Evolutionary conservation across 1,284 basidiomycete species (phyloP), one percentile per base, ranked within the genome.

Genomic region (Ustilago cynodontis): DNA sequence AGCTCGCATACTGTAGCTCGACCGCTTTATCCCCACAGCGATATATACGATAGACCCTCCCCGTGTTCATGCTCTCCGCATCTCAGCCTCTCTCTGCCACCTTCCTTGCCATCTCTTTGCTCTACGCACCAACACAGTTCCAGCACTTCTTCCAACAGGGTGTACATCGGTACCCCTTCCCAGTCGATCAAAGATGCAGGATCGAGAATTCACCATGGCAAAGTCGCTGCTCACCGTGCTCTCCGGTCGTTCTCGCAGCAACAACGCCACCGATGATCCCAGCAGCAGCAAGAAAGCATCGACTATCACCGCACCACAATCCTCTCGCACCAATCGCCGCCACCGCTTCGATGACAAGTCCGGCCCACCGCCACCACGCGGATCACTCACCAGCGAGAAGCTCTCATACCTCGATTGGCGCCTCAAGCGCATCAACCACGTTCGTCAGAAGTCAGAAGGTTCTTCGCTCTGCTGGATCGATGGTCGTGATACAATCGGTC

Each of bases 381-480:
- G 75, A 24, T 71, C 75, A 24, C 61, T 78, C 41, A 78, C 70
- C 14, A 18, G 16, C 45, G 75, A 78, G 3, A 78, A 78, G 71
- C 75, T 78, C 22, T 55, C 67, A 16, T 78, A 78, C 62, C 75
- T 78, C 55, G 75, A 78, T 41, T 78, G 75, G 75, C 67, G 75
- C 24, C 59, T 78, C 35, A 61, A 67, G 53, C 67, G 71, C n/a
- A 78, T 78, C 65, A 73, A 71, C 41, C 29, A 60, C 6, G 52
- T 66, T 2, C 66, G 75, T 28, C 58, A 53, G 16, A 56, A 59
- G 41, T 77, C 67, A 31, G 75, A 74, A 49, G 33, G 54, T 33
- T 71, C 66, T 1, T 26, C 55, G 1, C 22, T 51, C 20, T 62
- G 60, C 59, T 77, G 74, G 74, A 59, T 61, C 50, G 70, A 77